Evolutionary conservation across 1,284 basidiomycete species (phyloP).

Genomic region (Uromyces viciae-fabae): DNA sequence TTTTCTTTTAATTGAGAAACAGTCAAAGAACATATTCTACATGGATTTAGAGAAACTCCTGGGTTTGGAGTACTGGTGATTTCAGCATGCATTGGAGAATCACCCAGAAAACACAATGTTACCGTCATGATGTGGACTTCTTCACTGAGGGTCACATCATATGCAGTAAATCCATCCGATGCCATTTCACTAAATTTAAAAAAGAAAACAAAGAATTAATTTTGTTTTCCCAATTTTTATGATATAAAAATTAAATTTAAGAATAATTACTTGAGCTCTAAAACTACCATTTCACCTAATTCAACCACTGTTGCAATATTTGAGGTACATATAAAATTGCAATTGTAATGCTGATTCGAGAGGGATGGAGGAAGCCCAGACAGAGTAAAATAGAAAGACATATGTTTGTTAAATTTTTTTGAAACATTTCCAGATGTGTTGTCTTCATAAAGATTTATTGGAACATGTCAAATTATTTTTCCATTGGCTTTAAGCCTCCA

Average conservation of each 20-base stretch:
- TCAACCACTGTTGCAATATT: background rate
- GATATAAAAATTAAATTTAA: background rate
- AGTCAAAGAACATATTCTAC: background rate
- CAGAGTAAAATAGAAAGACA: background rate
- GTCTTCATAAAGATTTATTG: background rate
- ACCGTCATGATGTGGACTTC: background rate
- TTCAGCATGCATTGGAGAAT: conserved; percentile 22
- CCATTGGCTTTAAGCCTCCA: background rate
- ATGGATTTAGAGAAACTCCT: background rate
- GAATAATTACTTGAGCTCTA: background rate
- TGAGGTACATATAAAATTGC: background rate
- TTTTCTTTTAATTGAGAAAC: background rate
- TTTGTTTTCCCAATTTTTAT: background rate
- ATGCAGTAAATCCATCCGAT: background rate
- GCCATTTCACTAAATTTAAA: background rate
- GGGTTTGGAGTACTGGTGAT: conserved; percentile 7
- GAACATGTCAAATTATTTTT: background rate
- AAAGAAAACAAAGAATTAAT: background rate
- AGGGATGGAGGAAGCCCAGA: background rate
- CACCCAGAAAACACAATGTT: background rate
- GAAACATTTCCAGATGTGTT: background rate
- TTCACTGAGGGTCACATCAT: background rate
- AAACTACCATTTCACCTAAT: background rate
- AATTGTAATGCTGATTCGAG: background rate
- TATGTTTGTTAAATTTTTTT: background rate